Conservation (phyloP, 176 grass and related monocot genomes). For the Tuctoria greenei region DNA sequence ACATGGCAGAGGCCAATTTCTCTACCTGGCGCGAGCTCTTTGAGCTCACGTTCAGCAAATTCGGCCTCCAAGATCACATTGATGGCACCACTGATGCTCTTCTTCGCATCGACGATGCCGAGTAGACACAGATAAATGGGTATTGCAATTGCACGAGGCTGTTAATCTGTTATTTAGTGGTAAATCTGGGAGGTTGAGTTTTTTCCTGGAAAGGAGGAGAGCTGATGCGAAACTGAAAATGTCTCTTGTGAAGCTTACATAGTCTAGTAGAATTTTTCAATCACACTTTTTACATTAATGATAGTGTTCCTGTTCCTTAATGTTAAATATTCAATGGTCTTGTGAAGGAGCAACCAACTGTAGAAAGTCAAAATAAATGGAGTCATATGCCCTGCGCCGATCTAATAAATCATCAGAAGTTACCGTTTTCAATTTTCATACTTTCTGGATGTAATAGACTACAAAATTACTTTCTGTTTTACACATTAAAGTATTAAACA, state of each 20-base stretch:
- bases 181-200: background rate
- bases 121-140: too few species aligned
- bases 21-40: too few species aligned
- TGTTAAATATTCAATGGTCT: background rate
- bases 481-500: conserved; percentile 5
- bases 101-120: too few species aligned
- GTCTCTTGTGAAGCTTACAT: background rate
- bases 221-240: background rate
- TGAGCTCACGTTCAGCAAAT: too few species aligned
- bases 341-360: background rate
- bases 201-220: background rate
- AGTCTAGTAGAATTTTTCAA: background rate
- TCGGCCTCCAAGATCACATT: too few species aligned
- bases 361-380: background rate
- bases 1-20: too few species aligned
- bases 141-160: background rate
- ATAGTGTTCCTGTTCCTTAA: background rate
- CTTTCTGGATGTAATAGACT: conserved; percentile 11
- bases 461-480: background rate
- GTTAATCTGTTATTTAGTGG: background rate
- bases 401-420: conserved; percentile 3
- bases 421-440: background rate
- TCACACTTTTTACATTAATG: conserved; percentile 3
- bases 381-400: background rate
- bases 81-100: too few species aligned